Evolutionary conservation across 176 grass and related monocot genomes (phyloP).

Genomic region (Melocanna baccifera): DNA sequence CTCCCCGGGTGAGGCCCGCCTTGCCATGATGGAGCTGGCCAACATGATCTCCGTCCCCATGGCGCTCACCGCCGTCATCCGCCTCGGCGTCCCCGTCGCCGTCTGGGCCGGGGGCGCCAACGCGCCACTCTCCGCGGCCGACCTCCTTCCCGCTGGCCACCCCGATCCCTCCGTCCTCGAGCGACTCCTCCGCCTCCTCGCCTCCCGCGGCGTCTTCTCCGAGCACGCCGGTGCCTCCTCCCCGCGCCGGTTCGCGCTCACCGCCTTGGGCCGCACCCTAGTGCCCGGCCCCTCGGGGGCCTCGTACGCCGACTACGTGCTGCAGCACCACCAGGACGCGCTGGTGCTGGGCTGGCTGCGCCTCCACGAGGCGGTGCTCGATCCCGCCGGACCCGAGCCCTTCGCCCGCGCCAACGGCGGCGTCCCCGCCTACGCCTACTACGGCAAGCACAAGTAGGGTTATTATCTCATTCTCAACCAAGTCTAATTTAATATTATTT

Average conservation of each 20-base stretch:
- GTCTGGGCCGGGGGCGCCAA: conserved; percentile 55
- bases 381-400: conserved; percentile 66
- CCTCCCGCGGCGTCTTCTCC: conserved; percentile 60
- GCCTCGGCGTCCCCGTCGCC: conserved; percentile 50
- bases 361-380: conserved; percentile 71
- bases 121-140: conserved; percentile 44
- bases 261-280: conserved; percentile 60
- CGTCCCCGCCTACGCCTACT: conserved; percentile 71
- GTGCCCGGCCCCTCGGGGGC: conserved; percentile 22
- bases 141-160: conserved; percentile 25
- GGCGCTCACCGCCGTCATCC: conserved; percentile 67
- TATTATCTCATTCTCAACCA: background rate
- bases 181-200: conserved; percentile 68
- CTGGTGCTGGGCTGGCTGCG: conserved; percentile 63
- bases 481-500: background rate
- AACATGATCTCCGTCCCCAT: conserved; percentile 86
- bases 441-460: conserved; percentile 41
- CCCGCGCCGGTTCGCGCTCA: conserved; percentile 56
- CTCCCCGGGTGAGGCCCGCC: conserved; percentile 26
- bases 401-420: conserved; percentile 69
- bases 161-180: conserved; percentile 50
- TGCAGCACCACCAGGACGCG: conserved; percentile 95
- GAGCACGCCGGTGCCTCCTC: conserved; percentile 21
- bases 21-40: conserved; percentile 76
- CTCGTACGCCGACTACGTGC: conserved; percentile 73